Evolutionary conservation across 2,329 filamentous ascomycete genomes (phyloP), one percentile per base, ranked within the genome.

Genomic region (Xylaria polymorpha): DNA sequence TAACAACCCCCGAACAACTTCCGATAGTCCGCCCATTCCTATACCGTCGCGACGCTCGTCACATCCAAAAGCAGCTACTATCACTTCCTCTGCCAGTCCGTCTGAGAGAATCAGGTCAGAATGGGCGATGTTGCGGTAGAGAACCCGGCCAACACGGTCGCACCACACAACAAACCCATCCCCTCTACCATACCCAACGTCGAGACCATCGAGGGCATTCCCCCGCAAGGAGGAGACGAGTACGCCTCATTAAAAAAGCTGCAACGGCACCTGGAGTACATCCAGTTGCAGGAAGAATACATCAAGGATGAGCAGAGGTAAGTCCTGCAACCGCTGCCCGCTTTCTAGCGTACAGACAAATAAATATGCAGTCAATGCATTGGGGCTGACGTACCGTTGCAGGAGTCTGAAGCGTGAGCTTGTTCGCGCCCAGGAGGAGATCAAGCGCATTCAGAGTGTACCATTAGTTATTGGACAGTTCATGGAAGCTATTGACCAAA

Each of bases 401-500:
- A 94, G 94, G 85, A 98, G 94, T 83, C 83, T 99, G 81, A 99
- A 99, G 87, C 90, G 96, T 76, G 96, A 99, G 86, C 88, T 99
- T 61, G 95, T 99, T 64, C 91, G 96, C 76, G 96, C 96, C 75
- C 96, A 99, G 81, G 96, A 99, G 82, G 96, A 99, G 85, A 99
- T 99, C 85, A 99, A 99, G 87, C 91, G 96, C 74, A 99, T 99
- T 81, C 96, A 99, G 85, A 98, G 94, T 81, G 96, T 99, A 64
- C 96, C 96, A 35, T 85, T 99, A 71, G 96, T 99, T 72, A 99
- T 99, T 80, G 96, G 96, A 70, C 96, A 99, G 83, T 99, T 99
- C 80, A 99, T 99, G 96, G 96, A 99, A 84, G 96, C 96, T 65
- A 99, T 99, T 79, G 96, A 99, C 81, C 96, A 99, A 84, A 99